Evolutionary conservation across 1,139 yeast species (phyloP).

Genomic region (Yamadazyma sp.): DNA sequence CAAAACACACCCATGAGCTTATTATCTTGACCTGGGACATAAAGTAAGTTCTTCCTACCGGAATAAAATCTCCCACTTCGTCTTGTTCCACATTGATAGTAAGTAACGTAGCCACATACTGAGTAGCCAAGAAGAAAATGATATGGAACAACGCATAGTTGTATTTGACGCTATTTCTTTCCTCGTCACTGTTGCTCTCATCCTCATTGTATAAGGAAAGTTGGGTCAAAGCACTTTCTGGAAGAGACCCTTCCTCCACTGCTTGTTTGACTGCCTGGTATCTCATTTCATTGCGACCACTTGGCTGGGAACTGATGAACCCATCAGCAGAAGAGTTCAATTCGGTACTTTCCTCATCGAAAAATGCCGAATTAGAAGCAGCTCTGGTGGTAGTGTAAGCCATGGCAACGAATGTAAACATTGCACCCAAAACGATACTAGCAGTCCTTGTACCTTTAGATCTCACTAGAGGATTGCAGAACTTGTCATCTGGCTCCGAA

Average conservation of each 20-base stretch:
- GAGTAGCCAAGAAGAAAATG: slow-evolving; percentile 92
- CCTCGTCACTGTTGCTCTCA: slow-evolving; percentile 46
- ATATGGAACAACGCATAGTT: slow-evolving; percentile 87
- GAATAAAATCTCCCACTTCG: slow-evolving; percentile 84
- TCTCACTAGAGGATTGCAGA: slow-evolving; percentile 88
- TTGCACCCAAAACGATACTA: slow-evolving; percentile 84
- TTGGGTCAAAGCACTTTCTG: slow-evolving; percentile 85
- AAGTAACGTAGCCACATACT: slow-evolving; percentile 90
- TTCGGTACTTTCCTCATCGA: slow-evolving; percentile 30
- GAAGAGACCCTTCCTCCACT: slow-evolving; percentile 90
- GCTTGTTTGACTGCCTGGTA: slow-evolving; percentile 90
- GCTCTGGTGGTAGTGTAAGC: slow-evolving; percentile 98
- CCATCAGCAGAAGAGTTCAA: slow-evolving; percentile 14
- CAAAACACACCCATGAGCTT: slow-evolving; percentile 89
- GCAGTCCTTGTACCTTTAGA: slow-evolving; percentile 89
- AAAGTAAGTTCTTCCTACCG: slow-evolving; percentile 96
- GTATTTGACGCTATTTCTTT: slow-evolving; percentile 68
- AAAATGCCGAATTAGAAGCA: slow-evolving; percentile 74
- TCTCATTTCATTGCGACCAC: slow-evolving; percentile 70
- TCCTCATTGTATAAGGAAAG: slow-evolving; percentile 58
- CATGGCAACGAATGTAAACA: slow-evolving; percentile 90
- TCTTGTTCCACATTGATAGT: slow-evolving; percentile 90
- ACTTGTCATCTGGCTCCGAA: slow-evolving; percentile 91
- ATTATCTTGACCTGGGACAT: slow-evolving; percentile 92
- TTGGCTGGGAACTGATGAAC: slow-evolving; percentile 51